Evolutionary conservation across 1,284 basidiomycete species (phyloP).

Genomic region (Acaromyces ingoldii): DNA sequence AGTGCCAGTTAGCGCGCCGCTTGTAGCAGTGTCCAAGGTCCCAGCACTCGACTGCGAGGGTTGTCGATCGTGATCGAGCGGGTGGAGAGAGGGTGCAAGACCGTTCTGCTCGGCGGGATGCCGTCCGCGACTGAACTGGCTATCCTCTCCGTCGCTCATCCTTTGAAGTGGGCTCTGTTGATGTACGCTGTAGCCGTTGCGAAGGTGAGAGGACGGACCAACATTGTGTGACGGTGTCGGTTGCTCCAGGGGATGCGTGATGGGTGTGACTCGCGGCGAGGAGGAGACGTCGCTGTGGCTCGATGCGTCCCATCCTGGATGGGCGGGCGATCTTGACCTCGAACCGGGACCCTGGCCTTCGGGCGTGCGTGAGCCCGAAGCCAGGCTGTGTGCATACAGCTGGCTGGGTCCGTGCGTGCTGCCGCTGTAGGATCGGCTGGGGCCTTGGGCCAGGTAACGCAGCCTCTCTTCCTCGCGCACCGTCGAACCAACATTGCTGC

Average conservation of each 20-base stretch:
- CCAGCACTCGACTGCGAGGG: not conserved
- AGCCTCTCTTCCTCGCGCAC: not conserved
- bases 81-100: not conserved
- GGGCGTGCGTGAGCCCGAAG: not conserved
- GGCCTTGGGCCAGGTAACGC: slow-evolving; percentile 8
- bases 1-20: too few species aligned
- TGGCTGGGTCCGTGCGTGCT: not conserved
- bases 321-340: not conserved
- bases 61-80: not conserved
- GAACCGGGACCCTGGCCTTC: not conserved
- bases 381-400: not conserved
- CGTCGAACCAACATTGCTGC: not conserved
- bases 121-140: not conserved
- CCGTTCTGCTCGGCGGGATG: not conserved
- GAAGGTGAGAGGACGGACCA: not conserved
- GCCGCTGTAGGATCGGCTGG: not conserved
- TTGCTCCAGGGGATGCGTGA: slow-evolving; percentile 1
- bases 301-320: not conserved
- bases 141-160: not conserved
- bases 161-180: slow-evolving; percentile 1
- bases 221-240: not conserved
- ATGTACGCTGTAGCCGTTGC: not conserved
- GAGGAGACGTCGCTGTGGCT: slow-evolving; percentile 4
- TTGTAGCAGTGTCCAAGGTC: not conserved
- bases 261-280: not conserved